Evolutionary conservation across 2,329 filamentous ascomycete genomes (phyloP).

Genomic region (Aspergillus fructus): DNA sequence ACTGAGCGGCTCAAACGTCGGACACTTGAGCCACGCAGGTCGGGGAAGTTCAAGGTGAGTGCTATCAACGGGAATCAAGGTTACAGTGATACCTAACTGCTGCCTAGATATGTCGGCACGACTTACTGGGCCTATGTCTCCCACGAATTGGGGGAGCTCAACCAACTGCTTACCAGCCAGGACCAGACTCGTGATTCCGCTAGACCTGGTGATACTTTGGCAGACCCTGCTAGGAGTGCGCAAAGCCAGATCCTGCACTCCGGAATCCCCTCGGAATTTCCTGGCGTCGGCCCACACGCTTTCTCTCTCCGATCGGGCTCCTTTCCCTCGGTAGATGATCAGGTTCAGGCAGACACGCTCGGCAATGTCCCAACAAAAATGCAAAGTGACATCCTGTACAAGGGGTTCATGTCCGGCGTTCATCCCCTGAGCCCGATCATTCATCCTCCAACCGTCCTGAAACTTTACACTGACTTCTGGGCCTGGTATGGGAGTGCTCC

Average conservation of each 20-base stretch:
- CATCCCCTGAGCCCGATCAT: conserved; percentile 47
- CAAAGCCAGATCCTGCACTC: no score
- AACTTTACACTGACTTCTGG: conserved; percentile 46
- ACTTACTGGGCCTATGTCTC: conserved; percentile 49
- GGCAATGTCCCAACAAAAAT: conserved; percentile 42
- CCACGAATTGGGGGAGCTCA: conserved; percentile 46
- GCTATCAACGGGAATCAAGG: conserved; percentile 8
- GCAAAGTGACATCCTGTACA: conserved; percentile 48
- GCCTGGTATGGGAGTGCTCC: conserved; percentile 41
- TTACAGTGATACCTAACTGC: conserved; percentile 36
- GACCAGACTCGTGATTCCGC: conserved; percentile 36
- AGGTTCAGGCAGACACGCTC: conserved; percentile 41
- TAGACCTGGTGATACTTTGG: conserved; percentile 7
- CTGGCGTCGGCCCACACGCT: no score
- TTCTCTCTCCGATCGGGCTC: no score
- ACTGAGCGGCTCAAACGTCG: conserved; percentile 41
- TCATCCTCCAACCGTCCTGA: conserved; percentile 42
- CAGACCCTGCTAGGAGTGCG: no score
- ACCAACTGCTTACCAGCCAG: conserved; percentile 36
- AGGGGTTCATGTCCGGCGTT: conserved; percentile 47
- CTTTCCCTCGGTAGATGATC: not conserved
- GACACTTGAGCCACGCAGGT: conserved; percentile 45
- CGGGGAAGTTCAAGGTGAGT: conserved; percentile 15
- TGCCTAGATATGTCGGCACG: conserved; percentile 43
- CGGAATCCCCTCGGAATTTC: no score